Evolutionary conservation across 2,329 filamentous ascomycete species (phyloP).

Genomic region (Cytospora piceicola): DNA sequence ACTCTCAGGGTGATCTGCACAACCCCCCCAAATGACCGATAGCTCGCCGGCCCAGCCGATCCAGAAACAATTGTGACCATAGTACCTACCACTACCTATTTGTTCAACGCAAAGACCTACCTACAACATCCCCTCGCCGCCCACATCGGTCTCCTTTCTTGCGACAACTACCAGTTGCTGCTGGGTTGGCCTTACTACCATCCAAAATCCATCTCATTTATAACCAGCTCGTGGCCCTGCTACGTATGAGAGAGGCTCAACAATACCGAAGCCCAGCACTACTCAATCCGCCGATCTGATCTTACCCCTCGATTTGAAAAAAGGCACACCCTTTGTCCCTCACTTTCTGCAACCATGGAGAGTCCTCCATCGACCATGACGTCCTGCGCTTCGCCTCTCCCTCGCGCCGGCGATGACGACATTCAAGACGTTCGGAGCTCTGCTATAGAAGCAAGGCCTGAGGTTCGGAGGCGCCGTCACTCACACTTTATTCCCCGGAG

Average conservation of each 20-base stretch:
- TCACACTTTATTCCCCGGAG: constrained; percentile 60
- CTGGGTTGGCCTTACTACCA: not conserved
- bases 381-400: constrained; percentile 14
- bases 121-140: not conserved
- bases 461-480: constrained; percentile 53
- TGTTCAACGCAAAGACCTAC: not conserved
- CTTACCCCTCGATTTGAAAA: not conserved
- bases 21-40: not conserved
- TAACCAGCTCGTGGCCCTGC: constrained; percentile 3
- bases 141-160: not conserved
- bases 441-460: constrained; percentile 39
- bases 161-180: not conserved
- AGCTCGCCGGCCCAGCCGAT: constrained; percentile 2
- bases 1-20: not conserved
- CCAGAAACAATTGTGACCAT: not conserved
- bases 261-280: not conserved
- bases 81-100: not conserved
- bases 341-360: constrained; percentile 13
- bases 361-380: constrained; percentile 22
- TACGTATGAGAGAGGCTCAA: constrained; percentile 5
- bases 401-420: constrained; percentile 39
- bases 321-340: not conserved
- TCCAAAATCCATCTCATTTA: constrained; percentile 1
- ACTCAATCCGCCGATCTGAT: not conserved
- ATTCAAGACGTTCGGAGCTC: constrained; percentile 28